phyloP scores from a whole-genome alignment of 805 yeast species.

The Yamadazyma kitorensis region DNA sequence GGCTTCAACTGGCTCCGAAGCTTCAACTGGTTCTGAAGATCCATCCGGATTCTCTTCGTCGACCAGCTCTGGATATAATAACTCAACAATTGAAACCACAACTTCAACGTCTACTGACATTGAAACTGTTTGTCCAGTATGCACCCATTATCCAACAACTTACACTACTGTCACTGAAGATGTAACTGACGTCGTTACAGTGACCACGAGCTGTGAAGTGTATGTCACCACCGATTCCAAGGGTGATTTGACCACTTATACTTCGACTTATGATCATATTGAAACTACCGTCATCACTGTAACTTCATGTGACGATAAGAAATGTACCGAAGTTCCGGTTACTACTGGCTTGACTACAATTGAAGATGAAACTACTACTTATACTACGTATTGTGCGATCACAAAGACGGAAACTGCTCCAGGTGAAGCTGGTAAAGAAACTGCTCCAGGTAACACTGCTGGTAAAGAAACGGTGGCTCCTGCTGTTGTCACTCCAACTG shows the following conservation, averaged over 20 bases:
- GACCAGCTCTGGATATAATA: neutral
- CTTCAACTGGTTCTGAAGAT: neutral
- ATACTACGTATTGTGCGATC: conserved; percentile 31
- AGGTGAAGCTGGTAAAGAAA: neutral
- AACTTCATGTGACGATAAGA: conserved; percentile 33
- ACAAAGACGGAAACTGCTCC: conserved; percentile 2
- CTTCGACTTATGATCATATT: conserved; percentile 6
- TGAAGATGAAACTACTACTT: conserved; percentile 22
- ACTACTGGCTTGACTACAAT: conserved; percentile 36
- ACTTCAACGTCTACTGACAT: conserved; percentile 6
- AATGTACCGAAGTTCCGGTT: conserved; percentile 25
- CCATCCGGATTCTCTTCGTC: too few relatives aligned
- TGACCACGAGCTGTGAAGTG: conserved; percentile 13
- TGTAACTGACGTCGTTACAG: neutral
- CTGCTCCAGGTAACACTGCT: neutral
- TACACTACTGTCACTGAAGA: conserved; percentile 4
- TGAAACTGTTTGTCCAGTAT: conserved; percentile 11
- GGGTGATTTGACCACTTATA: conserved; percentile 8
- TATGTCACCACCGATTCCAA: conserved; percentile 9
- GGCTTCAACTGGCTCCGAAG: neutral
- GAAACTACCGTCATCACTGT: conserved; percentile 31
- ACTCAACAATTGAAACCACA: neutral
- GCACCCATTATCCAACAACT: conserved; percentile 12
- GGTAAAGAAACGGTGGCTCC: neutral
- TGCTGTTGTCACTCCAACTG: conserved; percentile 16